Evolutionary conservation across 2,329 filamentous ascomycete species (phyloP).

Genomic region (Colletotrichum liaoningense): DNA sequence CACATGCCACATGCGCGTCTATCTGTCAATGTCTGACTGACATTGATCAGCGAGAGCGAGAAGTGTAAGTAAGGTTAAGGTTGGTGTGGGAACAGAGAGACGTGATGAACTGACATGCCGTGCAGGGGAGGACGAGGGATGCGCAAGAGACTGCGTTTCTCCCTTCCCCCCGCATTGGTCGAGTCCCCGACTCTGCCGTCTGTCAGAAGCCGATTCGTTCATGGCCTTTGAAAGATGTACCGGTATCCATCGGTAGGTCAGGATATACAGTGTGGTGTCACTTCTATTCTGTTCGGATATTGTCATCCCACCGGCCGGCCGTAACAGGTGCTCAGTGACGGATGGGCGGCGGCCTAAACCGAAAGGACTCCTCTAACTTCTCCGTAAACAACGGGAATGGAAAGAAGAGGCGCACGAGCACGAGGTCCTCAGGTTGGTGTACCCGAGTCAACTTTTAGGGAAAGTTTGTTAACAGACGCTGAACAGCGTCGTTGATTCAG

Average conservation of each 20-base stretch:
- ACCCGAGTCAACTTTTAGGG: background rate
- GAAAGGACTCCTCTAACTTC: background rate
- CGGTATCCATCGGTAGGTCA: too few species aligned
- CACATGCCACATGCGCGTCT: too few species aligned
- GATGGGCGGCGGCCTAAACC: background rate
- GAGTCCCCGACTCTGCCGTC: background rate
- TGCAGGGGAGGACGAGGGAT: background rate
- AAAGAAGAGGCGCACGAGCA: background rate
- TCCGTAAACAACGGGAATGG: background rate
- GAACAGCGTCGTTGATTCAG: background rate
- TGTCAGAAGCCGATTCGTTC: background rate
- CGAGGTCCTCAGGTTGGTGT: background rate
- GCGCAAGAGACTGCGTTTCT: background rate
- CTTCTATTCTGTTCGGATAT: background rate
- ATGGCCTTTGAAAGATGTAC: too few species aligned
- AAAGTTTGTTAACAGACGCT: background rate
- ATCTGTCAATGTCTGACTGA: background rate
- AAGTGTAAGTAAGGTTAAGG: conserved; percentile 6
- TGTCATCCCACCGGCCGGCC: background rate
- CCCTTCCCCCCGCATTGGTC: background rate
- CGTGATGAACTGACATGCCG: conserved; percentile 1
- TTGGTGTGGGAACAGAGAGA: background rate
- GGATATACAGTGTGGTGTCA: too few species aligned
- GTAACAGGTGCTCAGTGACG: background rate
- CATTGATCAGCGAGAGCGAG: background rate